Percentiles rank a stretch among this genome's conserved stretches.
phyloP scores from a whole-genome alignment of 257 asterid species.

The Euphrasia confusa region DNA sequence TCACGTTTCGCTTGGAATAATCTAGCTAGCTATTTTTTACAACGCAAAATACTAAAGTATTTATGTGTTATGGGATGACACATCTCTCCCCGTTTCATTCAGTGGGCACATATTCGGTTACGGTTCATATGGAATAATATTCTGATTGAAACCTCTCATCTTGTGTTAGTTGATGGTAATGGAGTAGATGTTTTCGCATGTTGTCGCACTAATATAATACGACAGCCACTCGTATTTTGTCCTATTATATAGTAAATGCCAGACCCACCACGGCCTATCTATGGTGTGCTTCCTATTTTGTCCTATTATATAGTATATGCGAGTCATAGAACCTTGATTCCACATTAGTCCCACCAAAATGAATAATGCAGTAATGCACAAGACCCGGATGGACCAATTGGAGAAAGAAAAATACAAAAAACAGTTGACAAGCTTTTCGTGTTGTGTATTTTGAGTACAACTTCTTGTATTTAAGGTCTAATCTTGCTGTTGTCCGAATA shows the following conservation, averaged over 20 bases:
- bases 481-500: constrained; percentile 25
- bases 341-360: background rate
- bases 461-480: constrained; percentile 24
- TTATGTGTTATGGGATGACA: too few species aligned
- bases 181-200: background rate
- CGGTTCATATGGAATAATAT: too few species aligned
- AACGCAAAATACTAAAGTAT: too few species aligned
- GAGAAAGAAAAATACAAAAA: background rate
- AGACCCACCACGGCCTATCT: background rate
- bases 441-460: constrained; percentile 21
- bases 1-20: too few species aligned
- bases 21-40: too few species aligned
- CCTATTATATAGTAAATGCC: background rate
- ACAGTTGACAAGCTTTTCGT: background rate
- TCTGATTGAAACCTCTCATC: too few species aligned
- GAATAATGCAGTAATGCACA: background rate
- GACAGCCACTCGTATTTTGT: background rate
- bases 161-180: background rate
- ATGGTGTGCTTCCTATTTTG: background rate
- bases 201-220: background rate
- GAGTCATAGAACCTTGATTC: too few species aligned
- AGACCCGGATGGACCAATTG: background rate
- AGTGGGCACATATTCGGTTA: too few species aligned
- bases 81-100: too few species aligned
- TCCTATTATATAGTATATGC: too few species aligned